A percentile compares a stretch with the other conserved stretches of the same genome.
Evolutionary conservation across 805 yeast genomes (phyloP).

Genomic region (Torulaspora franciscae): DNA sequence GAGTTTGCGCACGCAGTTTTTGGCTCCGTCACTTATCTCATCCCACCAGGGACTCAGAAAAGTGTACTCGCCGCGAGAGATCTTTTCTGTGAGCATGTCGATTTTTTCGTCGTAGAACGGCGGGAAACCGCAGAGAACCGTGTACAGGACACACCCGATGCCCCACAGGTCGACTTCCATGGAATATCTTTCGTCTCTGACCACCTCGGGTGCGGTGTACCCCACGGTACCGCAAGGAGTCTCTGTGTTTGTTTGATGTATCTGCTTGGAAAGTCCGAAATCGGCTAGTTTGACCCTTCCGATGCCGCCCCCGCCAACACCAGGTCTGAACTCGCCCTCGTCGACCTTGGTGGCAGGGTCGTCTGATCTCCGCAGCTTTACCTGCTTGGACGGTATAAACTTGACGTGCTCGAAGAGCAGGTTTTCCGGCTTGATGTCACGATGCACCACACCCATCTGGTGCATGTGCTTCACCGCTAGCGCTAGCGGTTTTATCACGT

Average conservation of each 20-base stretch:
- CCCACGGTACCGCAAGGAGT: slow-evolving; percentile 99
- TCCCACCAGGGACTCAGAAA: slow-evolving; percentile 87
- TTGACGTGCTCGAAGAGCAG: slow-evolving; percentile 60
- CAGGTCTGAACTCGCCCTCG: slow-evolving; percentile 79
- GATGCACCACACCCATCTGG: slow-evolving; percentile 71
- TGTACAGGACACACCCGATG: slow-evolving; percentile 90
- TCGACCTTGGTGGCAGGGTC: slow-evolving; percentile 66
- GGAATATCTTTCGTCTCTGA: slow-evolving; percentile 85
- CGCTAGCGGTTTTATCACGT: slow-evolving; percentile 59
- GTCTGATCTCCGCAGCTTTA: slow-evolving; percentile 54
- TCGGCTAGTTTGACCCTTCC: slow-evolving; percentile 90
- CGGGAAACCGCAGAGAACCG: slow-evolving; percentile 93
- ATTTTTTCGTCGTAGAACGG: slow-evolving; percentile 81
- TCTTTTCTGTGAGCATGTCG: slow-evolving; percentile 63
- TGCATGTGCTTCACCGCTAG: slow-evolving; percentile 65
- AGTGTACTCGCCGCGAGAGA: slow-evolving; percentile 65
- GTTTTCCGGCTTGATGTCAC: slow-evolving; percentile 82
- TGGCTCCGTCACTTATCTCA: slow-evolving; percentile 68
- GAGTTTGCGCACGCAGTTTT: slow-evolving; percentile 59
- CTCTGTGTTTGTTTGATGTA: slow-evolving; percentile 82
- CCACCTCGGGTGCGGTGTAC: slow-evolving; percentile 97
- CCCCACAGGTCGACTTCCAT: slow-evolving; percentile 99
- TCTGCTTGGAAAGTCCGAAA: slow-evolving; percentile 88
- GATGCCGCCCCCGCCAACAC: slow-evolving; percentile 88
- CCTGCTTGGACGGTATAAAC: slow-evolving; percentile 38